phyloP scores from a whole-genome alignment of 441 rosid species.

The Erodium chrysanthum region DNA sequence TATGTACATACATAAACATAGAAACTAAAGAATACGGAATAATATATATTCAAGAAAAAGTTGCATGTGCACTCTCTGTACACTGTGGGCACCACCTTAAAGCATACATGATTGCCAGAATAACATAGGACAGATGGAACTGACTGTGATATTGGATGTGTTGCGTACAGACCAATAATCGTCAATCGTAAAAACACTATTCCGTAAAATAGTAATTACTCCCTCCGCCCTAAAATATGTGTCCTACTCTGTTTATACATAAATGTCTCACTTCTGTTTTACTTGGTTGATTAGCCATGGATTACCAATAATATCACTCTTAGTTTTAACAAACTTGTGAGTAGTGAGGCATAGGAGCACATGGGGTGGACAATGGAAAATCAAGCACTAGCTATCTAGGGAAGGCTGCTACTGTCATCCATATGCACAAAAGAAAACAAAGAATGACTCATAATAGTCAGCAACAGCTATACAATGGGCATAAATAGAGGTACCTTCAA shows the following conservation, averaged over 20 bases:
- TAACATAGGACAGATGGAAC: neutral
- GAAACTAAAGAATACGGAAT: neutral
- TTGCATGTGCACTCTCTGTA: neutral
- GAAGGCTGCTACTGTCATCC: too few species aligned
- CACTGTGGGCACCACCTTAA: neutral
- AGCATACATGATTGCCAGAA: neutral
- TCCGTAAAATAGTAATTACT: slow-evolving; percentile 1
- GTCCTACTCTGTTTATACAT: neutral
- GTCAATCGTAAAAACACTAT: neutral
- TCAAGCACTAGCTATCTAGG: too few species aligned
- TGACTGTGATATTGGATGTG: neutral
- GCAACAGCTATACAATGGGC: slow-evolving; percentile 17
- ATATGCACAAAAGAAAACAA: neutral
- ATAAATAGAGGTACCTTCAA: slow-evolving; percentile 58
- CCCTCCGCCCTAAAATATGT: neutral
- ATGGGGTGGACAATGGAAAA: too few species aligned
- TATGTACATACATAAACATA: neutral
- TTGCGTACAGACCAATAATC: neutral
- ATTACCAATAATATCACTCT: neutral
- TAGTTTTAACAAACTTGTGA: too few species aligned
- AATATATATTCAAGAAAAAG: neutral
- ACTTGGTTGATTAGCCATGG: too few species aligned
- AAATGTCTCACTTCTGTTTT: too few species aligned
- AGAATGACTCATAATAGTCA: neutral
- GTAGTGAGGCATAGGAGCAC: too few species aligned